phyloP scores from a whole-genome alignment of 805 yeast genomes.

The Yarrowia phangngaensis region DNA sequence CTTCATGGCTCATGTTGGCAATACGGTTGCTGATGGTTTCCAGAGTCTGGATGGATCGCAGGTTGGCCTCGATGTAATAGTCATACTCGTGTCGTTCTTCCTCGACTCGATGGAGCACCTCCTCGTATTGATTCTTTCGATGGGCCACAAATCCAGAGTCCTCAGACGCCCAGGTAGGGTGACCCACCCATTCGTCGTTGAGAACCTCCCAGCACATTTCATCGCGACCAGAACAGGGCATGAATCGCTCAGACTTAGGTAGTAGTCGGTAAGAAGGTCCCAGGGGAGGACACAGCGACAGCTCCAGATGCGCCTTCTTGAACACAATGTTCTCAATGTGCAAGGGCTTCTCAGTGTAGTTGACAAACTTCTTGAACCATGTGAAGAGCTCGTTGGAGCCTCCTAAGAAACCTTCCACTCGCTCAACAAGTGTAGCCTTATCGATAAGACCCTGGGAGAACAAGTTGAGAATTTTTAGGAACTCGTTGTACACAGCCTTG shows the following conservation, averaged over 20 bases:
- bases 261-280: conserved; percentile 92
- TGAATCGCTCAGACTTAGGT: conserved; percentile 89
- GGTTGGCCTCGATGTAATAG: conserved; percentile 88
- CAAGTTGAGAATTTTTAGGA: conserved; percentile 78
- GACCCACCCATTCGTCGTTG: conserved; percentile 99
- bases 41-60: conserved; percentile 89
- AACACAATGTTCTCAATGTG: conserved; percentile 81
- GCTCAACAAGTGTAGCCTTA: conserved; percentile 70
- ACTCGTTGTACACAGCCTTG: conserved; percentile 87
- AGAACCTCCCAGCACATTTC: conserved; percentile 99
- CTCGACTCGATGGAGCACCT: conserved; percentile 87
- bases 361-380: conserved; percentile 92
- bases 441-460: conserved; percentile 90
- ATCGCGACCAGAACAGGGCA: conserved; percentile 98
- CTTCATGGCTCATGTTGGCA: conserved; percentile 88
- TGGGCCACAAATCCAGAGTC: conserved; percentile 99
- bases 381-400: conserved; percentile 69
- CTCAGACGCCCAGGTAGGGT: conserved; percentile 99
- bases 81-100: conserved; percentile 98
- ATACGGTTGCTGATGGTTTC: conserved; percentile 93
- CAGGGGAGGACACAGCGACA: conserved; percentile 85
- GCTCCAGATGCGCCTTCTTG: conserved; percentile 87
- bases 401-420: conserved; percentile 83
- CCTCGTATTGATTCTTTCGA: conserved; percentile 96
- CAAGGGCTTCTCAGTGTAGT: conserved; percentile 78